These are phyloP conservation scores for Colletotrichum phormii DNA, from an alignment of 2,329 filamentous ascomycete species.

Conservation along the genomic window DNA sequence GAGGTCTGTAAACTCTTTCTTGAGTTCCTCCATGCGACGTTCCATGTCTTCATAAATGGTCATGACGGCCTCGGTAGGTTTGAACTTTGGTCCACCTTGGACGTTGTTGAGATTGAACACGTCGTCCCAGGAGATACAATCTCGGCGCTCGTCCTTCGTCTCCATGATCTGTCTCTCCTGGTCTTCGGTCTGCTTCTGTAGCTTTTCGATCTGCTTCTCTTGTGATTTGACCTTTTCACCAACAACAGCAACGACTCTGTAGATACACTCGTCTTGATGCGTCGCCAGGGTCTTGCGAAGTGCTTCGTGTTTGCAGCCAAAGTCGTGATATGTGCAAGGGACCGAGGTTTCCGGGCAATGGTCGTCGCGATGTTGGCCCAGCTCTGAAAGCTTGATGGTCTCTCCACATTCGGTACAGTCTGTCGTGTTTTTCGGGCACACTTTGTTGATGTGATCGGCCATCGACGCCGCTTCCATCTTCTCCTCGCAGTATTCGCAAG, in stretches of 20 bases:
- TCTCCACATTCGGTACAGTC: slow-evolving; percentile 62
- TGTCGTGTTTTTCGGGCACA: slow-evolving; percentile 60
- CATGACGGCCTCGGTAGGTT: slow-evolving; percentile 38
- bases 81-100: slow-evolving; percentile 31
- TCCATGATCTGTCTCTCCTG: slow-evolving; percentile 50
- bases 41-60: slow-evolving; percentile 39
- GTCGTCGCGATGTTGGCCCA: slow-evolving; percentile 59
- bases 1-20: slow-evolving; percentile 67
- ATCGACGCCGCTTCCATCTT: slow-evolving; percentile 60
- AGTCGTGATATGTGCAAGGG: slow-evolving; percentile 59
- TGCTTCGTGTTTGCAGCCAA: slow-evolving; percentile 58
- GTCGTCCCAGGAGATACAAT: slow-evolving; percentile 35
- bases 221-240: slow-evolving; percentile 60
- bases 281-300: slow-evolving; percentile 54
- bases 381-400: slow-evolving; percentile 55
- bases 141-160: slow-evolving; percentile 41
- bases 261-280: slow-evolving; percentile 63
- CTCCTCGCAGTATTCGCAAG: slow-evolving; percentile 66
- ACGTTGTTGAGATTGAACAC: slow-evolving; percentile 33
- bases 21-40: slow-evolving; percentile 64
- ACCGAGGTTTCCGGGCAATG: slow-evolving; percentile 56
- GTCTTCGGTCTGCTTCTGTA: slow-evolving; percentile 49
- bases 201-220: slow-evolving; percentile 58
- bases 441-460: slow-evolving; percentile 54
- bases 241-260: slow-evolving; percentile 64